These are phyloP conservation scores for Pseudogymnoascus sp. DNA, from an alignment of 2,329 filamentous ascomycete genomes.

Conservation along the genomic window DNA sequence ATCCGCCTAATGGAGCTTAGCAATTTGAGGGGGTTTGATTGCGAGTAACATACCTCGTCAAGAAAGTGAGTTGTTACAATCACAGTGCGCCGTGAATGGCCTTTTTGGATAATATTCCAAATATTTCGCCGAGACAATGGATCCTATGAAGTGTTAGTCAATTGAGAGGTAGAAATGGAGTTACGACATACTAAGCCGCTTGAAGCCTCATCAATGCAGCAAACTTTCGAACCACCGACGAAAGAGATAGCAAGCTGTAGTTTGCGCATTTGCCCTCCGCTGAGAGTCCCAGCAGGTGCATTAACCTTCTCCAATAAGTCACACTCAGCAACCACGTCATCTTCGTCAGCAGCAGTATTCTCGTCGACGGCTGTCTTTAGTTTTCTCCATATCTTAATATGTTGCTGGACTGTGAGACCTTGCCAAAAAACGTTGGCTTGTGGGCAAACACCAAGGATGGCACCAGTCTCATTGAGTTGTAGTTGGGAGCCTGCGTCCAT, in stretches of 20 bases:
- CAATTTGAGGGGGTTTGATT: neutral
- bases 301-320: slow-evolving; percentile 52
- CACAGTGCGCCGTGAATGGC: slow-evolving; percentile 53
- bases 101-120: slow-evolving; percentile 60
- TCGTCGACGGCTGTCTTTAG: slow-evolving; percentile 43
- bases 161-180: neutral
- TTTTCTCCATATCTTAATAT: slow-evolving; percentile 54
- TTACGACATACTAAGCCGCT: slow-evolving; percentile 40
- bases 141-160: slow-evolving; percentile 31
- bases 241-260: slow-evolving; percentile 63
- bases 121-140: slow-evolving; percentile 58
- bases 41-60: slow-evolving; percentile 38
- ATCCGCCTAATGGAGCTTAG: slow-evolving; percentile 39
- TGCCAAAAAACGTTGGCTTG: slow-evolving; percentile 49
- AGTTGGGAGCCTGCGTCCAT: slow-evolving; percentile 44
- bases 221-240: slow-evolving; percentile 56
- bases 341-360: slow-evolving; percentile 38
- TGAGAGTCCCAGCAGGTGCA: slow-evolving; percentile 50
- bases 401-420: slow-evolving; percentile 54
- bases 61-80: slow-evolving; percentile 62
- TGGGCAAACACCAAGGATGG: slow-evolving; percentile 24
- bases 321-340: slow-evolving; percentile 46
- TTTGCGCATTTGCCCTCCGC: slow-evolving; percentile 61
- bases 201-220: slow-evolving; percentile 60
- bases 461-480: slow-evolving; percentile 23